phyloP scores from a whole-genome alignment of 257 asterid species.

The Knoxia roxburghii region DNA sequence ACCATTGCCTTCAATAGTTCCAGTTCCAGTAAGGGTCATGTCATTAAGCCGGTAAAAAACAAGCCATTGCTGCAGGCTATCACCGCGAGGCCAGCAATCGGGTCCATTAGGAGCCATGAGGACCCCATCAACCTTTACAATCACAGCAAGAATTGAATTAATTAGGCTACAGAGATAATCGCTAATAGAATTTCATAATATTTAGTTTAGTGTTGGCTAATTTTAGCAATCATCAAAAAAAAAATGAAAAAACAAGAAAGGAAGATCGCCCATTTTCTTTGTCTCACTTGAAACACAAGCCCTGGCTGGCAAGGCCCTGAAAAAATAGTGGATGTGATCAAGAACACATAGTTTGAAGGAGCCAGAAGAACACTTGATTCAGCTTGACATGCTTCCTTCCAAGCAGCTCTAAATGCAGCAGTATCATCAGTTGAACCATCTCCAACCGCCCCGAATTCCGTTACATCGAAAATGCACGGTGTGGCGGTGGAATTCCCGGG shows the following conservation, averaged over 20 bases:
- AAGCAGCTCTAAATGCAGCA: slow-evolving; percentile 68
- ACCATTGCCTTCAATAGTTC: slow-evolving; percentile 89
- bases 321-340: slow-evolving; percentile 76
- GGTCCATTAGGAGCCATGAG: slow-evolving; percentile 93
- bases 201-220: neutral
- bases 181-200: neutral
- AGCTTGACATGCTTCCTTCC: slow-evolving; percentile 86
- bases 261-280: too few species aligned
- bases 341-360: slow-evolving; percentile 45
- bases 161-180: too few species aligned
- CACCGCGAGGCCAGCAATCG: slow-evolving; percentile 80
- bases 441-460: slow-evolving; percentile 66
- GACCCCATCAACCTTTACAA: slow-evolving; percentile 66
- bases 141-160: neutral
- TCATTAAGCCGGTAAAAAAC: slow-evolving; percentile 70
- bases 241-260: too few species aligned
- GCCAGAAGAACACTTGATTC: slow-evolving; percentile 55
- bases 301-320: slow-evolving; percentile 89
- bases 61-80: slow-evolving; percentile 83
- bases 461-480: slow-evolving; percentile 60
- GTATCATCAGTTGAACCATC: slow-evolving; percentile 80
- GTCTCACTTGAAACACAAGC: slow-evolving; percentile 66
- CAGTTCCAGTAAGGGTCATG: slow-evolving; percentile 67
- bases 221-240: neutral
- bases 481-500: slow-evolving; percentile 19